Conservation (phyloP, 1,284 basidiomycete species). For the Coriolopsis trogii region DNA sequence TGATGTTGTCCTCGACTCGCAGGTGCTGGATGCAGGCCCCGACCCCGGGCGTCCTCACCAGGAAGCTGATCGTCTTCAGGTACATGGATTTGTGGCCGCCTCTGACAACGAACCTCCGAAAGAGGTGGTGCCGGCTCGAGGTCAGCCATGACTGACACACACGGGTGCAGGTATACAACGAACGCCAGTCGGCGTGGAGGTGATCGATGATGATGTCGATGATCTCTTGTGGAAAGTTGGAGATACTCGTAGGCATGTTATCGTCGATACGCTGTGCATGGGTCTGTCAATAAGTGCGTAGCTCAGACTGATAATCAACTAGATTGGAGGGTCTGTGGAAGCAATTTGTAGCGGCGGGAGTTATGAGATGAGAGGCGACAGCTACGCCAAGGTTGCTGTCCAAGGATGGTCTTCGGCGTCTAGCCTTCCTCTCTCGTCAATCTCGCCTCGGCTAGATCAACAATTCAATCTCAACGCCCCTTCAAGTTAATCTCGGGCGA, state of each 20-base stretch:
- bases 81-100: background rate
- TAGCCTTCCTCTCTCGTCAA: no score
- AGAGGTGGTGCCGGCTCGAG: conserved; percentile 37
- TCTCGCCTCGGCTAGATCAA: no score
- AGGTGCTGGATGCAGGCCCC: background rate
- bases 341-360: no score
- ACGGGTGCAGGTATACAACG: conserved; percentile 35
- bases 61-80: background rate
- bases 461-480: no score
- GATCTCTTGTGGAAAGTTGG: conserved; percentile 32
- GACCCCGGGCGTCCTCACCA: background rate
- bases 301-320: no score
- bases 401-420: no score
- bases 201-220: conserved; percentile 36
- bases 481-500: no score
- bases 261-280: background rate
- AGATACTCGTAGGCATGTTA: background rate
- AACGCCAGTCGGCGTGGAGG: conserved; percentile 29
- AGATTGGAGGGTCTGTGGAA: no score
- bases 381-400: no score
- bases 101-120: conserved; percentile 11
- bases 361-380: no score
- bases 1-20: background rate
- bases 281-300: background rate
- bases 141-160: conserved; percentile 38